Evolutionary conservation across 202 grass and related monocot genomes (phyloP), one percentile per base, ranked within the genome.

Genomic region (Carex arenaria): DNA sequence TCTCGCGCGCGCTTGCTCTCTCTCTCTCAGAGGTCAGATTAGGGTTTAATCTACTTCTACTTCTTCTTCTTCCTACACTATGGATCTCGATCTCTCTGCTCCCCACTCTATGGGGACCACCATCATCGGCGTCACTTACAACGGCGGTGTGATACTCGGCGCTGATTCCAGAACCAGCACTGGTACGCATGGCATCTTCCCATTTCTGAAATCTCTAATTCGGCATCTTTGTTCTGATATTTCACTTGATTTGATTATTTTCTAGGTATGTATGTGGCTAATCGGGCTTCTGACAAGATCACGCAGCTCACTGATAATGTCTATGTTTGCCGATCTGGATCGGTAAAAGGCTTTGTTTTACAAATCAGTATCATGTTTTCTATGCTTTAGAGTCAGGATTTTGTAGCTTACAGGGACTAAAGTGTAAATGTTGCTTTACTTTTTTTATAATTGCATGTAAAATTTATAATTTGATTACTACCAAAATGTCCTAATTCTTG

Each of bases 231-330:
- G 15, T 86, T 28, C 47, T 45, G 59, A 68, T 61, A 1, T 59
- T 69, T 31, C 61, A 62, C 32, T 18, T 71, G 54, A 49, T 75
- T 73, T 52, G 78, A 26, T 34, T 80, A 59, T 84, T 84, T 13
- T 51, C 9, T 68, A 96, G 96, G 96, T 65, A 90, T 96, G 91
- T 96, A 96, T 78, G 93, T 99, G 2, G 93, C 96, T 0, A 96
- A 99, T 83, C 89, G 91, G 79, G 96, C 91, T 18, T 99, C 96
- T 0, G 93, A 96, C 84, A 99, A 99, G 87, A 99, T 99, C 61
- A 92, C 91, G 5, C 85, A 84, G 79, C 69, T 99, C 49, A 96
- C 90, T 12, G 96, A 99, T 57, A 99, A 96, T 84, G 91, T 99
- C 17, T 96, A 89, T 55, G 84, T 92, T 40, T 96, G 93, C 79